Evolutionary conservation across 495 filamentous ascomycete genomes (phyloP).

Genomic region (Penicillium robsamsonii): DNA sequence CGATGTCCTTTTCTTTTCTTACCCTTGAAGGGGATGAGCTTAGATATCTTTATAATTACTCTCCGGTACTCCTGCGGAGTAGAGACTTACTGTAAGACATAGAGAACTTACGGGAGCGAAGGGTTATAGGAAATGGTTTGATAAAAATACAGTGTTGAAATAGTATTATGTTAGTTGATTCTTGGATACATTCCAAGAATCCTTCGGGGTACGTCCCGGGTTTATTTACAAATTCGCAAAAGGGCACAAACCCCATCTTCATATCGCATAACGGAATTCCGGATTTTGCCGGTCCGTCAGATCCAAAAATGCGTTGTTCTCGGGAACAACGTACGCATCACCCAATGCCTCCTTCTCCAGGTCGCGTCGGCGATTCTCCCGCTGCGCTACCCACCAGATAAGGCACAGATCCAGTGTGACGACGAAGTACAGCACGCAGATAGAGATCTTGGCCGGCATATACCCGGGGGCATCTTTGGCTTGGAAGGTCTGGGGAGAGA

Average conservation of each 20-base stretch:
- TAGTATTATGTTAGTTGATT: too few relatives aligned
- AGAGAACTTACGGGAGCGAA: too few relatives aligned
- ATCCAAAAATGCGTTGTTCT: slow-evolving; percentile 57
- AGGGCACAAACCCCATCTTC: background rate
- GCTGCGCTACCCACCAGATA: slow-evolving; percentile 39
- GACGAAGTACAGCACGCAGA: slow-evolving; percentile 53
- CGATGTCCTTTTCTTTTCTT: too few relatives aligned
- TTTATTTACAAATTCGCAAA: background rate
- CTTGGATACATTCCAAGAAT: too few relatives aligned
- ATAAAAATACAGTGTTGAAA: too few relatives aligned
- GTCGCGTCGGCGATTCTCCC: slow-evolving; percentile 46
- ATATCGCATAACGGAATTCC: slow-evolving; percentile 14
- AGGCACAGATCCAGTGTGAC: slow-evolving; percentile 43
- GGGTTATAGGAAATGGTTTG: too few relatives aligned
- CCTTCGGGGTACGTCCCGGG: background rate
- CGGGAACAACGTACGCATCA: slow-evolving; percentile 9
- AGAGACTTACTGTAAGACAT: too few relatives aligned
- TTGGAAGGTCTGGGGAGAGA: slow-evolving; percentile 50
- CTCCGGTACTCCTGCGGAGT: too few relatives aligned
- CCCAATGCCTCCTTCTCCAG: slow-evolving; percentile 40
- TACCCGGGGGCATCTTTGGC: slow-evolving; percentile 51
- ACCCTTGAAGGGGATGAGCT: too few relatives aligned
- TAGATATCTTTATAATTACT: too few relatives aligned
- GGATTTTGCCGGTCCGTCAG: slow-evolving; percentile 44
- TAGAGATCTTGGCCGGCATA: slow-evolving; percentile 58